Evolutionary conservation across 2,329 filamentous ascomycete genomes (phyloP), one percentile per base, ranked within the genome.

Genomic region (Aspergillus transmontanensis): DNA sequence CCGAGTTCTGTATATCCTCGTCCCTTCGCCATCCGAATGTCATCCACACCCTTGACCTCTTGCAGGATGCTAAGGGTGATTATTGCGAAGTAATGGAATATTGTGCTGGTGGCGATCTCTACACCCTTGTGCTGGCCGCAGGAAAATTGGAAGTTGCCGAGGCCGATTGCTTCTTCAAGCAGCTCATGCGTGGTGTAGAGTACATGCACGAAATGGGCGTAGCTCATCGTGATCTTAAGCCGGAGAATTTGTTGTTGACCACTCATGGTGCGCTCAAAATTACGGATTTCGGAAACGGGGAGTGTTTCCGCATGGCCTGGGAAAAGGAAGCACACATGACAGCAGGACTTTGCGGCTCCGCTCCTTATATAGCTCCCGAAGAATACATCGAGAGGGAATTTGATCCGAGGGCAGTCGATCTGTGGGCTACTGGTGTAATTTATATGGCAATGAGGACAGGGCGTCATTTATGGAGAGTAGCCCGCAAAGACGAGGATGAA

Each of bases 61-160:
- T 99, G 46, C 92, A 97, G 79, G 95, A 99, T 74, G 89, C 94
- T 71, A 98, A 98, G 81, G 95, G 95, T 64, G 93, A 97, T 75
- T 98, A 95, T 79, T 99, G 95, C 79, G 95, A 99, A 78, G 95
- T 99, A 58, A 99, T 99, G 95, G 95, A 99, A 80, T 99, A 95
- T 76, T 99, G 95, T 76, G 94, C 94, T 43, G 95, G 95, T 64
- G 95, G 95, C 63, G 95, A 99, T 76, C 84, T 99, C 28, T 98
- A 98, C 79, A 97, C 93, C 0, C 85, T 99, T 6, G 91, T 99
- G 23, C 87, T 98, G 34, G 89, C 95, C 7, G 93, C 93, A 43
- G 92, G 92, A 63, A 97, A 97, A 79, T 88, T 99, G 23, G 94
- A 80, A 76, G 92, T 96, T 34, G 84, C 88, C 64, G 95, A 99